Base-by-base conservation (phyloP, 1,284 basidiomycete genomes). In the Cutaneotrichosporon curvatum region DNA sequence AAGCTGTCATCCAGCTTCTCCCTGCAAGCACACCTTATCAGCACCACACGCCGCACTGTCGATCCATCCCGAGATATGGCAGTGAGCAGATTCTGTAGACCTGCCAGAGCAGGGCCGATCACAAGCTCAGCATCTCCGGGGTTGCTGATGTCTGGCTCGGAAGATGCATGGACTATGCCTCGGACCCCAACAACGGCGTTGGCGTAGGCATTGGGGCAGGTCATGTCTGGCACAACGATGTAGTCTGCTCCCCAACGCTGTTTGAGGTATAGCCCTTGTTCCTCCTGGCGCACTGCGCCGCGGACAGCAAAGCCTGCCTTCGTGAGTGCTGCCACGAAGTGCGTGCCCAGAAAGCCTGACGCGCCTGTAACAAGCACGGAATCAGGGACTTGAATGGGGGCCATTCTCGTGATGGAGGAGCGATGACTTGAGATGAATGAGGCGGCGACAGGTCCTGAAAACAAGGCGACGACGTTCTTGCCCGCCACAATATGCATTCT, bases 151-250 rank as follows among this genome's bases (percentile, higher is more conserved):
- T 48, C 40, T 2, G 40, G 30, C 22, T 48, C 46, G 14, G 50
- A 53, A 6, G 57, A 53, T 37, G 43, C 45, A 38, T 59, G 57
- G 11, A 62, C 60, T 16, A 84, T 78, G 3, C 73, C 81, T 53
- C 81, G 78, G 6, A 84, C 77, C 5, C 74, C 81, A 59, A 79
- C 78, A 32, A 84, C 80, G 1, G 79, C 81, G 38, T 81, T 78
- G 58, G 83, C 81, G 56, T 84, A 84, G 2, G 77, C 79, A 16
- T 78, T 79, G n/a, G 78, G 74, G 78, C 79, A 21, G 19, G 15
- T 31, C 30, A 41, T 41, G 19, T 41, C 40, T 8, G 16, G 12
- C 21, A 38, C 37, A 21, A 38, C 23, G 21, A 38, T 22, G 16
- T 22, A 23, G 21, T 38, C 37, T 7, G 19, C 25, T 18, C 16